phyloP scores from a whole-genome alignment of 352 stramenopile genomes.

The Globisporangium splendens region DNA sequence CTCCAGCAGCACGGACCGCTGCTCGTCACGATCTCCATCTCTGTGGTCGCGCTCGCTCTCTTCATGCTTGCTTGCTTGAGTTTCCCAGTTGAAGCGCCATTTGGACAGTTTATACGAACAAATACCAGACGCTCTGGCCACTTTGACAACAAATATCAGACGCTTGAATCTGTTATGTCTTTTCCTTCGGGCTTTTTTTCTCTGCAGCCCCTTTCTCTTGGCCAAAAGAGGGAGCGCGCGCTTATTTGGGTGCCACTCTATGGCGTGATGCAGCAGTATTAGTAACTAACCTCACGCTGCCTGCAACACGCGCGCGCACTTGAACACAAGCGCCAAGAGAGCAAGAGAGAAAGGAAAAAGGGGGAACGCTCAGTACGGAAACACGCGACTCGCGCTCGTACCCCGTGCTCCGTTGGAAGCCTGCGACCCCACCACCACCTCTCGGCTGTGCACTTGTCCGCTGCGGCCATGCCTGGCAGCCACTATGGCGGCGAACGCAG shows the following conservation, averaged over 20 bases:
- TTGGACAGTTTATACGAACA: no score
- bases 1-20: background rate
- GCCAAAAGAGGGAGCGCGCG: background rate
- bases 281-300: background rate
- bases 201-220: background rate
- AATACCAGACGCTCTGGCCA: no score
- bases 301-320: background rate
- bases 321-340: no score
- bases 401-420: no score
- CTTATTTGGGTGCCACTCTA: background rate
- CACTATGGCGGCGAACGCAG: slow-evolving; percentile 7
- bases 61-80: background rate
- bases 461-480: slow-evolving; percentile 12
- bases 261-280: background rate
- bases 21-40: background rate
- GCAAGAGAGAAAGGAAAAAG: no score
- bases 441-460: no score
- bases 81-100: background rate
- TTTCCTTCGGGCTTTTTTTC: background rate
- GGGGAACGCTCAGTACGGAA: no score
- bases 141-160: no score
- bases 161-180: no score
- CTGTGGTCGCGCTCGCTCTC: background rate
- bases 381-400: no score
- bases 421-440: no score